Evolutionary conservation across 2,329 filamentous ascomycete genomes (phyloP).

Genomic region (Fusarium sp.): DNA sequence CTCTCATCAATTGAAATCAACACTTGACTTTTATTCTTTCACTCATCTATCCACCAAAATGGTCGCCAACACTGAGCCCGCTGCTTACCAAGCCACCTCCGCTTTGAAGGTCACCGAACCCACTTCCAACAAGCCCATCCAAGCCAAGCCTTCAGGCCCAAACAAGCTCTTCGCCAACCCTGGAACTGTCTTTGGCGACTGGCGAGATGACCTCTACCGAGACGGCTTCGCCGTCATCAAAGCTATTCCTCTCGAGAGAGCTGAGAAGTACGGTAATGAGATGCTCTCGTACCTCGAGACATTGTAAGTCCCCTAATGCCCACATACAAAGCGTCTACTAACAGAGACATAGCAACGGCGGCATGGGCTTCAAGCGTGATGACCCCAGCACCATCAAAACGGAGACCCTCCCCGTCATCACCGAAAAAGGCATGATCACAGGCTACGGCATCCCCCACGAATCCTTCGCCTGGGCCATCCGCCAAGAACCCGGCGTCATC

Average conservation of each 20-base stretch:
- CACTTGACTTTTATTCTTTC: fast-evolving
- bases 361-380: constrained; percentile 5
- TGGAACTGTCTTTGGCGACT: not conserved
- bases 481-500: not conserved
- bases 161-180: not conserved
- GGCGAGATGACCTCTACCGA: constrained; percentile 5
- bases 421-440: constrained; percentile 11
- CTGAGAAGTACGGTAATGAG: not conserved
- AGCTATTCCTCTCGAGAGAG: not conserved
- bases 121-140: not conserved
- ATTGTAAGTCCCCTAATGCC: not conserved
- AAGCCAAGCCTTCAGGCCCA: constrained; percentile 10
- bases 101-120: not conserved
- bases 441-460: constrained; percentile 12
- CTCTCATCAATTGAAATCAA: not conserved
- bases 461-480: constrained; percentile 4
- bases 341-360: not conserved
- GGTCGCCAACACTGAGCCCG: constrained; percentile 2
- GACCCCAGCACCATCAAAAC: not conserved
- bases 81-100: not conserved
- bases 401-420: not conserved
- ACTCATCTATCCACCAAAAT: not conserved
- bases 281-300: constrained; percentile 3
- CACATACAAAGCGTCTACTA: fast-evolving
- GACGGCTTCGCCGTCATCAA: constrained; percentile 7